Evolutionary conservation across 2,329 filamentous ascomycete genomes (phyloP).

Genomic region (Colletotrichum salicis): DNA sequence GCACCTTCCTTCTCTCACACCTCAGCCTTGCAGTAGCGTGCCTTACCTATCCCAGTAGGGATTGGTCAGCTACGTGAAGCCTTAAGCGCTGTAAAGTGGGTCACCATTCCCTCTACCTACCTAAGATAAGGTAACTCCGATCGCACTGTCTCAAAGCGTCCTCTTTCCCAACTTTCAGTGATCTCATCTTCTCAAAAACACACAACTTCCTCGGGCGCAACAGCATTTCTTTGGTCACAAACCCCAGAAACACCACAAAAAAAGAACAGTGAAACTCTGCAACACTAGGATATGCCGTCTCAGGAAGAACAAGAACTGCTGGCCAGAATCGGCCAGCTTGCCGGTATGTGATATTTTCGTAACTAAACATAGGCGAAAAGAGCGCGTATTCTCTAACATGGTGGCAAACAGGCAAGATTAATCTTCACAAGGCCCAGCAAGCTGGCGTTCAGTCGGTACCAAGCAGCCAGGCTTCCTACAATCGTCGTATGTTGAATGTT

Average conservation of each 20-base stretch:
- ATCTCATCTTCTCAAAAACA: slow-evolving; percentile 8
- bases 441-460: slow-evolving; percentile 49
- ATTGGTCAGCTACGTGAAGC: slow-evolving; percentile 14
- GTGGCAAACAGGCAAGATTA: slow-evolving; percentile 74
- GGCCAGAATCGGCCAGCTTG: slow-evolving; percentile 63
- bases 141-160: slow-evolving; percentile 12
- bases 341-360: slow-evolving; percentile 48
- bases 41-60: not conserved
- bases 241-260: not conserved
- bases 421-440: slow-evolving; percentile 78
- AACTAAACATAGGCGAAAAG: slow-evolving; percentile 34
- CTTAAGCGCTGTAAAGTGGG: not conserved
- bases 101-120: not conserved
- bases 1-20: slow-evolving; percentile 8
- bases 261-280: not conserved
- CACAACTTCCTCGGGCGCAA: slow-evolving; percentile 3
- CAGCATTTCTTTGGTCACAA: not conserved
- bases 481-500: slow-evolving; percentile 46
- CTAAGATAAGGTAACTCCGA: slow-evolving; percentile 1
- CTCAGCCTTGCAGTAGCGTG: slow-evolving; percentile 30
- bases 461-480: slow-evolving; percentile 42
- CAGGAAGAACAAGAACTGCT: slow-evolving; percentile 64
- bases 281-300: slow-evolving; percentile 36
- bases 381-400: slow-evolving; percentile 4
- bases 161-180: slow-evolving; percentile 8